Percentiles rank a stretch among this genome's conserved stretches.
Evolutionary conservation across 176 grass and related monocot species (phyloP).

Genomic region (Neostapfia colusana): DNA sequence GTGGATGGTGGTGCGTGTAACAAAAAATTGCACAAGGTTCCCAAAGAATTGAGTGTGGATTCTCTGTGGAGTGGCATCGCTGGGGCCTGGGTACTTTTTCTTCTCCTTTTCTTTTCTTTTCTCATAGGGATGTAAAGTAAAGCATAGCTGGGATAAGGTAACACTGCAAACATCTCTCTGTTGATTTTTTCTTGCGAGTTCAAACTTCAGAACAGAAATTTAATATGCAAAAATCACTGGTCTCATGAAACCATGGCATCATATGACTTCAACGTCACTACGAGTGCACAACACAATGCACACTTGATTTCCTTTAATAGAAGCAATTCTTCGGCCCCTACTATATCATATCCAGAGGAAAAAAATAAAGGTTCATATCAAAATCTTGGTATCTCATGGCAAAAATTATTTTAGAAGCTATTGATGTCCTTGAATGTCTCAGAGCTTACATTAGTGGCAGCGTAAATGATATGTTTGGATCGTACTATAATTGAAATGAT

Average conservation of each 20-base stretch:
- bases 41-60: not conserved
- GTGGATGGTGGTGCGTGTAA: accelerated
- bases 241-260: not conserved
- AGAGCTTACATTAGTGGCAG: not conserved
- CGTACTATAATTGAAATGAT: conserved; percentile 27
- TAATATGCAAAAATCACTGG: not conserved
- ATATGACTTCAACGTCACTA: not conserved
- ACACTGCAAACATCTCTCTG: not conserved
- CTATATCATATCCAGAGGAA: not conserved
- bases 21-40: not conserved
- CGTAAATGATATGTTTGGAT: conserved; percentile 10
- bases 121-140: not conserved
- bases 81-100: not conserved
- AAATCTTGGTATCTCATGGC: not conserved
- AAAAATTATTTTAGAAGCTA: not conserved
- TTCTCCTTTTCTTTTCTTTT: not conserved
- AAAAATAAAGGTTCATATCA: not conserved
- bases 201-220: not conserved
- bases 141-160: not conserved
- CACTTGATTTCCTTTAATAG: not conserved
- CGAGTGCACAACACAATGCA: not conserved
- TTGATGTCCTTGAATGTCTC: not conserved
- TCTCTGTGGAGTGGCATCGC: not conserved
- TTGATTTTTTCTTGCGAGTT: not conserved
- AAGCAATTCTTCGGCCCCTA: not conserved